phyloP scores from a whole-genome alignment of 2,329 filamentous ascomycete species.

The Stromatinia cepivora region DNA sequence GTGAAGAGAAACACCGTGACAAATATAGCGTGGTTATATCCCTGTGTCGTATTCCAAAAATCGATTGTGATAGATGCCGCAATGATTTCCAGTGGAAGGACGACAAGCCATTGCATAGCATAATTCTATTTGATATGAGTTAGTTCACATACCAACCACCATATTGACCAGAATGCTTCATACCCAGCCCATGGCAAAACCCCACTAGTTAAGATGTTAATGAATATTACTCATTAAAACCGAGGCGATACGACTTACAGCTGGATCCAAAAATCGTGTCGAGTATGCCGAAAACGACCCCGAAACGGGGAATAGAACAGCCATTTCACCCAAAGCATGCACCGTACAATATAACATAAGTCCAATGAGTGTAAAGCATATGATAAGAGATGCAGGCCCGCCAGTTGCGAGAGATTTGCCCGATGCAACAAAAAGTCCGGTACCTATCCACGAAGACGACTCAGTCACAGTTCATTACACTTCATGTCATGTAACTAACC shows the following conservation, averaged over 20 bases:
- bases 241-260: constrained; percentile 40
- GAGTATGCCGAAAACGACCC: constrained; percentile 92
- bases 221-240: too few species aligned
- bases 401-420: constrained; percentile 69
- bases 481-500: constrained; percentile 48
- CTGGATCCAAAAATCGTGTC: constrained; percentile 87
- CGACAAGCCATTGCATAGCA: constrained; percentile 82
- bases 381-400: constrained; percentile 74
- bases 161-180: constrained; percentile 11
- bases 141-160: constrained; percentile 10
- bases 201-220: constrained; percentile 54
- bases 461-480: neutral
- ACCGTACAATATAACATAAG: constrained; percentile 90
- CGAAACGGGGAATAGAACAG: constrained; percentile 85
- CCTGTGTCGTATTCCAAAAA: constrained; percentile 65
- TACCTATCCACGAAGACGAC: constrained; percentile 50
- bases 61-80: constrained; percentile 81
- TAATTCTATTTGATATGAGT: constrained; percentile 54
- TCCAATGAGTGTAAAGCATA: constrained; percentile 78
- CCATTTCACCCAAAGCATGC: constrained; percentile 87
- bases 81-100: constrained; percentile 82
- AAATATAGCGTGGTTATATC: constrained; percentile 69
- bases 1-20: constrained; percentile 77
- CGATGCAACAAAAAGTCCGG: constrained; percentile 84
- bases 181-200: constrained; percentile 87